Conservation (phyloP, 208 protist genomes). For the Trypanosoma avium region DNA sequence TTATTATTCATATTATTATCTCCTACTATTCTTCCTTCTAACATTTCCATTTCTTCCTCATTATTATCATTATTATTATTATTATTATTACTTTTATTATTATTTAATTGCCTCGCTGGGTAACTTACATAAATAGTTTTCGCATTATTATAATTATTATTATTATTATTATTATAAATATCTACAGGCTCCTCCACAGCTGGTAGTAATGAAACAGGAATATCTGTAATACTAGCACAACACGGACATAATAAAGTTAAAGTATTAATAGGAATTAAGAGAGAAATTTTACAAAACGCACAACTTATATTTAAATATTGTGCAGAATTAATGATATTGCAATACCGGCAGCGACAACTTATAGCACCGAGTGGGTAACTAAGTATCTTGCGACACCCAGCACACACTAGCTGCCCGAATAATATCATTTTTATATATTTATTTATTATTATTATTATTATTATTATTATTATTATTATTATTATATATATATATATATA, state of each 20-base stretch:
- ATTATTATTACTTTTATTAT: conserved; percentile 1
- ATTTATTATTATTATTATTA: not conserved
- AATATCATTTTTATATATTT: conserved; percentile 29
- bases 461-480: conserved; percentile 2
- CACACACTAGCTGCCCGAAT: conserved; percentile 69
- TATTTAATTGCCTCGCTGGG: too few relatives aligned
- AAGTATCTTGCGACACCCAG: conserved; percentile 62
- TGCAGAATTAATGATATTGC: conserved; percentile 60
- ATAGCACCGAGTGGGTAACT: conserved; percentile 69
- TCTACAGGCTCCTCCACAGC: conserved; percentile 34
- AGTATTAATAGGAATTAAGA: conserved; percentile 80
- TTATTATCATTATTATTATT: conserved; percentile 8
- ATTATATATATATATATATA: not conserved
- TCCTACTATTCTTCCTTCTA: too few relatives aligned
- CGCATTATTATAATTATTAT: conserved; percentile 10
- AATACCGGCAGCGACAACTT: conserved; percentile 76
- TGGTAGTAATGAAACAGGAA: conserved; percentile 68
- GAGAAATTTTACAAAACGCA: conserved; percentile 33
- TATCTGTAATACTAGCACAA: conserved; percentile 71
- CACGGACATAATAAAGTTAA: conserved; percentile 66
- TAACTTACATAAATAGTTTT: conserved; percentile 71
- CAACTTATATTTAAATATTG: conserved; percentile 59
- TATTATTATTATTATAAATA: too few relatives aligned
- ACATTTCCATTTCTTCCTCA: not conserved
- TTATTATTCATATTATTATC: too few relatives aligned